Conservation (phyloP, 495 filamentous ascomycete genomes). For the Sordaria brevicollis region DNA sequence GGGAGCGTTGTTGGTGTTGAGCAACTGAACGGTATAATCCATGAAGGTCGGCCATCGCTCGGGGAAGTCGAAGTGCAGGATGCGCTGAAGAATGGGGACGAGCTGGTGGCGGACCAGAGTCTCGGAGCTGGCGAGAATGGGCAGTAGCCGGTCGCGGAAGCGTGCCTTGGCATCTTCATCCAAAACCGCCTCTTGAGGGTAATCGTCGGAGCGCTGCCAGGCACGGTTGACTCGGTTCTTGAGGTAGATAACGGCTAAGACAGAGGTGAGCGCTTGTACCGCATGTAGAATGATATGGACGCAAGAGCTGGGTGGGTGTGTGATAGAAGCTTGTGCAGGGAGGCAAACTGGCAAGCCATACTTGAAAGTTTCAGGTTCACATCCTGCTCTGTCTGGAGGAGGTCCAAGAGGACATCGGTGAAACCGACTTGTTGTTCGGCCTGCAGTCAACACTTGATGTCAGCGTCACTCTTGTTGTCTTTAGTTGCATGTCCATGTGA, state of each 20-base stretch:
- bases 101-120: conserved; percentile 80
- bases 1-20: conserved; percentile 69
- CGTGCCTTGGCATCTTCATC: conserved; percentile 80
- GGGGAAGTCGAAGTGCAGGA: conserved; percentile 91
- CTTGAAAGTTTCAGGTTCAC: conserved; percentile 74
- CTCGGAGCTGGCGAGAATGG: conserved; percentile 71
- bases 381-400: conserved; percentile 80
- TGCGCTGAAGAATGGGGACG: conserved; percentile 86
- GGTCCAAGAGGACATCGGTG: conserved; percentile 80
- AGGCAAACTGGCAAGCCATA: conserved; percentile 36
- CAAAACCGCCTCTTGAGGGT: conserved; percentile 53
- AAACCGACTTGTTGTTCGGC: conserved; percentile 88
- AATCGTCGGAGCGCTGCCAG: conserved; percentile 73
- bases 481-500: not conserved
- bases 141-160: conserved; percentile 78
- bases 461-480: not conserved
- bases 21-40: conserved; percentile 77
- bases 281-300: not conserved
- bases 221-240: conserved; percentile 92
- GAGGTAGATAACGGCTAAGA: conserved; percentile 87
- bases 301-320: conserved; percentile 6
- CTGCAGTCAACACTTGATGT: conserved; percentile 32
- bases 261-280: conserved; percentile 6
- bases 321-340: conserved; percentile 2
- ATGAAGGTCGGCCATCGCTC: conserved; percentile 87